Evolutionary conservation across 495 filamentous ascomycete species (phyloP).

Genomic region (Aspergillus asperescens): DNA sequence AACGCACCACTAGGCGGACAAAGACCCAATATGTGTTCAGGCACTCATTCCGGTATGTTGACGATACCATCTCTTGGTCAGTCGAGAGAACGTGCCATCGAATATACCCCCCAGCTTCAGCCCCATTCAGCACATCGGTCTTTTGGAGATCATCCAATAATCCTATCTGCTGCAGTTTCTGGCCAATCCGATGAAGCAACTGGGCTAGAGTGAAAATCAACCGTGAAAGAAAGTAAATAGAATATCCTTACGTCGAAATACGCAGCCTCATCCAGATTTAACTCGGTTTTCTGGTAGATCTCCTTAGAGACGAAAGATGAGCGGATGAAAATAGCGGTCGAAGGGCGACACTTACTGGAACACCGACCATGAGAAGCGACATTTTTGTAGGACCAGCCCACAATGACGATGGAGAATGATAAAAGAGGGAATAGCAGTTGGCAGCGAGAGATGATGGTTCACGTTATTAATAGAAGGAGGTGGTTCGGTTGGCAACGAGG

Average conservation of each 20-base stretch:
- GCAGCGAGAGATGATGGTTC: background rate
- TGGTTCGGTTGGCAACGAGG: background rate
- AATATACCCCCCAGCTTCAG: background rate
- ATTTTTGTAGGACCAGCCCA: background rate
- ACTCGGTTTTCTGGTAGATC: background rate
- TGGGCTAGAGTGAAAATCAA: background rate
- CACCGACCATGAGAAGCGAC: background rate
- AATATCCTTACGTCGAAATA: background rate
- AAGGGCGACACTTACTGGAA: background rate
- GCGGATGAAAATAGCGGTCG: background rate
- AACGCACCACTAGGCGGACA: background rate
- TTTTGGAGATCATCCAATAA: background rate
- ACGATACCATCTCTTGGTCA: background rate
- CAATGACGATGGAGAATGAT: background rate
- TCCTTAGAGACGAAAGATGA: background rate
- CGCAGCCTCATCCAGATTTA: background rate
- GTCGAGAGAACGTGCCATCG: background rate
- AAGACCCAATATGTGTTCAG: background rate
- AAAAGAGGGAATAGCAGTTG: background rate
- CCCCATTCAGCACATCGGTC: background rate
- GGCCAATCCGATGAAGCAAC: background rate
- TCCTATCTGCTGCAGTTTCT: background rate
- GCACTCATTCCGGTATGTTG: background rate
- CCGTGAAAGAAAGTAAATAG: background rate
- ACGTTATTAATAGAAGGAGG: background rate